Conservation (phyloP, 495 filamentous ascomycete genomes). For the Aspergillus affinis region DNA sequence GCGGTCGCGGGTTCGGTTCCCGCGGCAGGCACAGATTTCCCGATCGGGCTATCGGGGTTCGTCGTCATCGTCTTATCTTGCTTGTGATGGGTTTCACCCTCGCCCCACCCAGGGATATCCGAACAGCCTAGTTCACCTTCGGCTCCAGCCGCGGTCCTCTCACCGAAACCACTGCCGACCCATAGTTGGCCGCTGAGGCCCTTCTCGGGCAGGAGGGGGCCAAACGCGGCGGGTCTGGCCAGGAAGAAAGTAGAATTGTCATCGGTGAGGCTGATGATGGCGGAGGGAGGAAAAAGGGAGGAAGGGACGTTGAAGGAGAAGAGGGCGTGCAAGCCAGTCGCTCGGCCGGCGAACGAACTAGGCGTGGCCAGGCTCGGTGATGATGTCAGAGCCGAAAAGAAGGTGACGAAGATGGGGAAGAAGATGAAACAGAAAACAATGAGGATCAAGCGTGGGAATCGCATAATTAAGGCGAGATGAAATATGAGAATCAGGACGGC, state of each 20-base stretch:
- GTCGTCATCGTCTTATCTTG: constrained; percentile 29
- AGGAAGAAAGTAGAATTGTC: constrained; percentile 97
- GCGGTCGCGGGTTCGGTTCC: constrained; percentile 21
- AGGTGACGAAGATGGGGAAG: constrained; percentile 51
- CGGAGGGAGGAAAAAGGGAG: constrained; percentile 89
- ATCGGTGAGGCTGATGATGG: constrained; percentile 92
- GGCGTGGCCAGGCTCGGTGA: constrained; percentile 39
- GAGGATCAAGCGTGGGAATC: constrained; percentile 53
- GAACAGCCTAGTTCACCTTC: constrained; percentile 96
- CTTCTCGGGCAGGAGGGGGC: constrained; percentile 69
- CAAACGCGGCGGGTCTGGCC: constrained; percentile 90
- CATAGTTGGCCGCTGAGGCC: constrained; percentile 84
- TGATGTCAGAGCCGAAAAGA: constrained; percentile 49
- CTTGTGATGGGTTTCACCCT: constrained; percentile 41
- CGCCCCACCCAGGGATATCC: constrained; percentile 91
- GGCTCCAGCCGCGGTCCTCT: constrained; percentile 55
- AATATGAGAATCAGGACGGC: background rate
- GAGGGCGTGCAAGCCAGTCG: constrained; percentile 50
- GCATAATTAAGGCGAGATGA: constrained; percentile 40
- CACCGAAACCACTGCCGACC: constrained; percentile 87
- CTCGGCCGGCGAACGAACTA: constrained; percentile 39
- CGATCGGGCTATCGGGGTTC: constrained; percentile 28
- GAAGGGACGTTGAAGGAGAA: constrained; percentile 67
- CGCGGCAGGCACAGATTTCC: constrained; percentile 28
- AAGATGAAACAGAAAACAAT: constrained; percentile 55